Conservation (phyloP, 2,329 filamentous ascomycete genomes). For the Golovinomyces cichoracearum region DNA sequence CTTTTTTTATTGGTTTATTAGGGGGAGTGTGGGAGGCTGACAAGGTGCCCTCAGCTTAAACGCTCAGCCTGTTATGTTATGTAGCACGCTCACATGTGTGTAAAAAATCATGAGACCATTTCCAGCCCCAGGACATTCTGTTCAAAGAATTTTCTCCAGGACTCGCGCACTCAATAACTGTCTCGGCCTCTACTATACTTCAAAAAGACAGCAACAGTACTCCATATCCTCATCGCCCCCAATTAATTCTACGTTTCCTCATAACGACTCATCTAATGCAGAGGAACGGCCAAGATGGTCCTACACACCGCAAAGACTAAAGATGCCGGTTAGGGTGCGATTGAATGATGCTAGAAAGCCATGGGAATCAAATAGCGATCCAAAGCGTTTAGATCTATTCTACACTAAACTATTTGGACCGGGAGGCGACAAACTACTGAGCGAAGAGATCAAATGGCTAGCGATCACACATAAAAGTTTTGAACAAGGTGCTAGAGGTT, state of each 20-base stretch:
- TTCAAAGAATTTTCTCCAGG: no score
- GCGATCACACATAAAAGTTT: constrained; percentile 96
- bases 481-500: constrained; percentile 77
- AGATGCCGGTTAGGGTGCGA: constrained; percentile 34
- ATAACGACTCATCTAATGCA: not conserved
- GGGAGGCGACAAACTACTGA: constrained; percentile 45
- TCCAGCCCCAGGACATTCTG: no score
- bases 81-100: no score
- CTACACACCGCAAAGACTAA: constrained; percentile 42
- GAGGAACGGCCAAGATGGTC: constrained; percentile 35
- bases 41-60: no score
- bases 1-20: no score
- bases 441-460: constrained; percentile 87
- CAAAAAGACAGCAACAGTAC: not conserved
- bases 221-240: not conserved
- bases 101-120: no score
- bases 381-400: constrained; percentile 45
- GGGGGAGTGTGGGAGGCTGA: no score
- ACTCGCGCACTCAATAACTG: no score
- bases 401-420: constrained; percentile 53
- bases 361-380: constrained; percentile 53
- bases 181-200: no score
- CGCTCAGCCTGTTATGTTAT: no score
- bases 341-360: constrained; percentile 26
- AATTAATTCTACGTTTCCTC: constrained; percentile 4